phyloP scores from a whole-genome alignment of 1,284 basidiomycete species.

The Grifola frondosa region DNA sequence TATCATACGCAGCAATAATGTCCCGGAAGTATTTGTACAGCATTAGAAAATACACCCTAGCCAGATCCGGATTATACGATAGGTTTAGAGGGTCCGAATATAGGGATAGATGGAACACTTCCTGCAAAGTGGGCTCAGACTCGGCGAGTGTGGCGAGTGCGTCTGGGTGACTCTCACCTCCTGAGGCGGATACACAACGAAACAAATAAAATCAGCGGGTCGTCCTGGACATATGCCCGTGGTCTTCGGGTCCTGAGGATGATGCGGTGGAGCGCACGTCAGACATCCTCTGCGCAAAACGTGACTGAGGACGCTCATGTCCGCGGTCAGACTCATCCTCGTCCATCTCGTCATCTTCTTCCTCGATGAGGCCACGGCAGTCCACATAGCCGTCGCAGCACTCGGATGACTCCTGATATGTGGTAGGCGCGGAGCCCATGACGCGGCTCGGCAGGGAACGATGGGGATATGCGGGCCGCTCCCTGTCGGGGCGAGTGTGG shows the following conservation, averaged over 20 bases:
- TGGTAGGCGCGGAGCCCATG: conserved; percentile 14
- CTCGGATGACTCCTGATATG: conserved; percentile 15
- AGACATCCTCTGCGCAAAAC: conserved; percentile 25
- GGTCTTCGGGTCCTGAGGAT: conserved; percentile 21
- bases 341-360: conserved; percentile 28
- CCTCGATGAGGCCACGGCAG: conserved; percentile 44
- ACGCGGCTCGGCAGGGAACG: conserved; percentile 15
- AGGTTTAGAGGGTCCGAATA: no score
- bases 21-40: no score
- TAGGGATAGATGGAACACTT: no score
- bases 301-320: conserved; percentile 12
- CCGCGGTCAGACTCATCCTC: conserved; percentile 8
- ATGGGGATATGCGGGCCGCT: conserved; percentile 17
- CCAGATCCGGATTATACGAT: no score
- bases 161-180: no score
- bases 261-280: conserved; percentile 30
- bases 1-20: no score
- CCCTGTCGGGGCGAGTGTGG: conserved; percentile 10
- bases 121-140: no score
- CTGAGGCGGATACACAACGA: no score
- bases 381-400: conserved; percentile 53
- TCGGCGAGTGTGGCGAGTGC: no score
- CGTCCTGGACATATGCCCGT: no score
- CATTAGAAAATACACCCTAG: no score
- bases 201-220: no score